phyloP scores from a whole-genome alignment of 768 basidiomycete genomes.

The Phanerodontia chrysosporium region DNA sequence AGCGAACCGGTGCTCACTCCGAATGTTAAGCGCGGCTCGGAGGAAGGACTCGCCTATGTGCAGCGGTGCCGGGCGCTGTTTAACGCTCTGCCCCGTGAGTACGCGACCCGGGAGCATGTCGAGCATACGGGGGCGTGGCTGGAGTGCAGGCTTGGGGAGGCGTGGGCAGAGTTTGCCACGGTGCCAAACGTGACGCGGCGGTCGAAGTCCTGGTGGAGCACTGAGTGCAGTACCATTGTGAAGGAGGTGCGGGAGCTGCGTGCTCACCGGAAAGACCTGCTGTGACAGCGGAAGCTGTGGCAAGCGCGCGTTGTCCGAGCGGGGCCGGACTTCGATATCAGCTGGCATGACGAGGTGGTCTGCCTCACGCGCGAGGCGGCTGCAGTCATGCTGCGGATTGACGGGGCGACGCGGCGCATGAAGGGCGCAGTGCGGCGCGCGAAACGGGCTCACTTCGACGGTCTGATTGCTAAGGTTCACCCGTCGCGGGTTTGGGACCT shows the following conservation, averaged over 20 bases:
- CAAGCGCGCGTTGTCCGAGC: background rate
- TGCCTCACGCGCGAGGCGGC: background rate
- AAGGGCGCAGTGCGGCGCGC: background rate
- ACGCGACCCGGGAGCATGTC: background rate
- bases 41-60: background rate
- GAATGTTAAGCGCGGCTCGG: background rate
- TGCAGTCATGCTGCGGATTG: background rate
- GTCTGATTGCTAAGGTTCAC: slow-evolving; percentile 1
- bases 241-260: background rate
- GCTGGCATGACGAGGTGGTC: background rate
- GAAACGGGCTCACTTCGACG: slow-evolving; percentile 2
- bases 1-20: background rate
- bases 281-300: background rate
- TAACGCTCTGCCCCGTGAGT: background rate
- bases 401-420: background rate
- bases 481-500: slow-evolving; percentile 8
- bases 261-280: background rate
- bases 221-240: background rate
- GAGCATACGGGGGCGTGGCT: background rate
- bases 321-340: background rate
- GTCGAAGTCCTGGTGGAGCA: slow-evolving; percentile 11
- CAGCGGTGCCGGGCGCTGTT: background rate
- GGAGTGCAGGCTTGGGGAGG: background rate
- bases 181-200: background rate
- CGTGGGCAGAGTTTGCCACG: background rate